Base-by-base conservation (phyloP, 805 yeast species). In the Saccharomycopsis babjevae region DNA sequence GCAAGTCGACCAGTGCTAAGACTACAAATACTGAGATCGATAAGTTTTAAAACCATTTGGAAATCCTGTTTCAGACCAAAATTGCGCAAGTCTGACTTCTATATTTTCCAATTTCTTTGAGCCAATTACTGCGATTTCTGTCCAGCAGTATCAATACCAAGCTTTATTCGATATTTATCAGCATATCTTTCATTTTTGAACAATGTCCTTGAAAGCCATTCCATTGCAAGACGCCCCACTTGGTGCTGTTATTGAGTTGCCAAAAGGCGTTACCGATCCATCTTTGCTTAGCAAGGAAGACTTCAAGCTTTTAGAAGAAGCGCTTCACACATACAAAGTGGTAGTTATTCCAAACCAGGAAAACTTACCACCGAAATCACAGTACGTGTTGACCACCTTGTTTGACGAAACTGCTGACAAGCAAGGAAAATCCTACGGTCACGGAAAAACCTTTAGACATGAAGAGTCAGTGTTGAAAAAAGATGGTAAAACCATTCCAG, bases 401-500 rank as follows among this genome's bases (percentile, higher is more conserved):
- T 86, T 89, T 69, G 97, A 90, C 68, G 90, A 93, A 28, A 76
- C 89, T 3, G 78, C 84, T 61, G 76, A 74, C 54, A 66, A 66
- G 32, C 68, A 68, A n/a, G 73, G 74, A 11, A 85, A 87, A 50
- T 80, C 81, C 28, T 90, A 90, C 68, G 97, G 97, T 38, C 97
- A 90, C 68, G 92, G 93, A 61, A 86, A 88, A 70, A 86, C 88
- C 63, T 83, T 84, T 71, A 81, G 86, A 65, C 84, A 85, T 64
- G 74, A 77, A 59, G 76, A 81, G 63, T 81, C 92, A 1, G 89
- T 90, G 28, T 79, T 90, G 64, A 83, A 83, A 64, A 87, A 86
- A 69, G 97, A 90, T 69, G 96, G 96, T 54, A 80, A 81, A 61
- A 80, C 91, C 7, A 88, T 89, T 55, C 92, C 93, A 54, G 72